phyloP scores from a whole-genome alignment of 768 basidiomycete genomes.

The Candolleomyces efflorescens region DNA sequence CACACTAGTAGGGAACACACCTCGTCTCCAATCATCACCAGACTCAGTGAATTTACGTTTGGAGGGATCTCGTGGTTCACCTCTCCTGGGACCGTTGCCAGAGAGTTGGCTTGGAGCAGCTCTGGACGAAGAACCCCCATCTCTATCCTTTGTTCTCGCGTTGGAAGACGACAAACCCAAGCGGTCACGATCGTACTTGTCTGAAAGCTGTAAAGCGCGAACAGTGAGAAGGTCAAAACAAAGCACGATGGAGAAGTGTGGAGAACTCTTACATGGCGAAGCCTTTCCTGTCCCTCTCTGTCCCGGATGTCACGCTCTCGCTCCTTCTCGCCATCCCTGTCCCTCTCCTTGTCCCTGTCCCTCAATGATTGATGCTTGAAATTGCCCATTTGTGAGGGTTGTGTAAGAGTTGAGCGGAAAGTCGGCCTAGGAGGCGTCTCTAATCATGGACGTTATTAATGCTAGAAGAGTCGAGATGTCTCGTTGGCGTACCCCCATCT shows the following conservation, averaged over 20 bases:
- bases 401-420: conserved; percentile 68
- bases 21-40: conserved; percentile 84
- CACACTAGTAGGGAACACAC: conserved; percentile 34
- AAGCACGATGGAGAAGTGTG: not conserved
- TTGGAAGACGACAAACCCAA: conserved; percentile 49
- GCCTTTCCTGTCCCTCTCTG: conserved; percentile 73
- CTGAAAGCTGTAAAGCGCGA: conserved; percentile 55
- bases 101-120: conserved; percentile 32
- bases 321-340: conserved; percentile 44
- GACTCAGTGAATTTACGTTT: conserved; percentile 72
- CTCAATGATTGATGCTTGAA: conserved; percentile 87
- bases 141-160: conserved; percentile 64
- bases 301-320: conserved; percentile 61
- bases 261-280: conserved; percentile 60
- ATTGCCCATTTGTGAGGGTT: conserved; percentile 91
- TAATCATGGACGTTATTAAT: conserved; percentile 15
- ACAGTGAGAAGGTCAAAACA: conserved; percentile 8
- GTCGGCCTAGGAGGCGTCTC: conserved; percentile 57
- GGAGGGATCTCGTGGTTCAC: conserved; percentile 53
- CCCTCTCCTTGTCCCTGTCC: conserved; percentile 53
- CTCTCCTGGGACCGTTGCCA: conserved; percentile 42
- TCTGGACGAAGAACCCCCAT: conserved; percentile 46
- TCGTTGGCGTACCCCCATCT: conserved; percentile 52
- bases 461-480: not conserved
- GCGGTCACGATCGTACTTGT: conserved; percentile 84